Evolutionary conservation across 2,329 filamentous ascomycete species (phyloP), one percentile per base, ranked within the genome.

Genomic region (Alternaria rosae): DNA sequence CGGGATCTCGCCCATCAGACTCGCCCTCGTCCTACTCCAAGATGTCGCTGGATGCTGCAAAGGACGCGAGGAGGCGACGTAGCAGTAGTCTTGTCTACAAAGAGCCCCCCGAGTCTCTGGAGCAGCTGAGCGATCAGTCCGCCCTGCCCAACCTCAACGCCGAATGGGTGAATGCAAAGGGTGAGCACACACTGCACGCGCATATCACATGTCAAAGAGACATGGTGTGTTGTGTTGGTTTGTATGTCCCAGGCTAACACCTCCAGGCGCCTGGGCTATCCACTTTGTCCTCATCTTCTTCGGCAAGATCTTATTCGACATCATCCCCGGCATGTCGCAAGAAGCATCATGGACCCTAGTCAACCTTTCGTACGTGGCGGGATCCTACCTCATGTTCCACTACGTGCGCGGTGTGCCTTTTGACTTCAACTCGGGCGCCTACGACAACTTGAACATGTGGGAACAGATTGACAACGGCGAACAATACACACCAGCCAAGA

Each of bases 371-470:
- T 99, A 99, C 86, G 98, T 98, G 94, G 92, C 95, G 76, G 94
- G 93, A 75, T 97, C 94, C 43, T 99, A 98, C 81, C 88, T 99
- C 81, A 99, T 99, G 95, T 99, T 99, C 83, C 95, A 99, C 83
- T 97, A 93, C 86, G 95, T 99, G 71, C 93, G 94, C 78, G 95
- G 95, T 72, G 93, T 98, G 48, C 95, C 95, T 6, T 99, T 99
- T 78, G 95, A 99, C 81, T 99, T 99, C 87, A 99, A 99, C 79
- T 91, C 92, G 59, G 95, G 95, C 62, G 95, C 95, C 72, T 99
- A 98, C 81, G 95, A 99, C 85, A 98, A 99, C 81, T 87, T 99
- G 77, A 99, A 98, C 84, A 98, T 99, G 95, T 99, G 95, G 95
- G 95, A 99, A 84, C 95, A 99, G 83, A 99, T 99, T 80, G 95